A percentile compares a stretch with the other conserved stretches of the same genome.
Evolutionary conservation across 768 basidiomycete species (phyloP).

Genomic region (Suillus clintonianus): DNA sequence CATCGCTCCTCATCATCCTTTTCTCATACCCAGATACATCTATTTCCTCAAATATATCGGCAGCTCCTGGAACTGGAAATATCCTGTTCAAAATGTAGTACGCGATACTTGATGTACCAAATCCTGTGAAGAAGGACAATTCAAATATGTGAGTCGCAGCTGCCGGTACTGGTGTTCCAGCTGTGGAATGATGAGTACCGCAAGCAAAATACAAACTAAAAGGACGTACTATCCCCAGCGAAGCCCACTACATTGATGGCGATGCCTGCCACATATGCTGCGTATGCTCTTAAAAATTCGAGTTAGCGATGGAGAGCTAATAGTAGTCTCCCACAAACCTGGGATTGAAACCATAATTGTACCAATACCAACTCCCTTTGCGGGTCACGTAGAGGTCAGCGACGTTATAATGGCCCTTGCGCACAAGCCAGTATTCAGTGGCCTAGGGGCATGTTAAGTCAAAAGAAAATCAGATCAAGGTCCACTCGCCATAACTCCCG

Average conservation of each 20-base stretch:
- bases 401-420: conserved; percentile 63
- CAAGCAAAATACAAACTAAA: not conserved
- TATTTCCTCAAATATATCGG: conserved; percentile 50
- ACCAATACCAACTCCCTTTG: conserved; percentile 67
- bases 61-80: conserved; percentile 55
- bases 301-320: not conserved
- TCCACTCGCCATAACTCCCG: conserved; percentile 63
- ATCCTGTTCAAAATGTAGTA: conserved; percentile 56
- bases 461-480: no score
- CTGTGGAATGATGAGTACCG: conserved; percentile 22
- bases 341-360: conserved; percentile 69
- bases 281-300: conserved; percentile 48
- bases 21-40: conserved; percentile 40
- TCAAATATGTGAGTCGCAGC: conserved; percentile 70
- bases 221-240: conserved; percentile 58
- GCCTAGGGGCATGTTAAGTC: conserved; percentile 40
- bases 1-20: not conserved
- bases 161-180: conserved; percentile 57
- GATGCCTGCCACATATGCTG: conserved; percentile 67
- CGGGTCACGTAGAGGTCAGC: conserved; percentile 61
- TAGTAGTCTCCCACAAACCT: conserved; percentile 36
- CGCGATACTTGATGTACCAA: conserved; percentile 59
- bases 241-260: conserved; percentile 79
- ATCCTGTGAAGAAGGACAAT: conserved; percentile 79
- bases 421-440: conserved; percentile 71